Base-by-base conservation (phyloP, 192 early-diverging fungal species). In the Dissophora globulifera region DNA sequence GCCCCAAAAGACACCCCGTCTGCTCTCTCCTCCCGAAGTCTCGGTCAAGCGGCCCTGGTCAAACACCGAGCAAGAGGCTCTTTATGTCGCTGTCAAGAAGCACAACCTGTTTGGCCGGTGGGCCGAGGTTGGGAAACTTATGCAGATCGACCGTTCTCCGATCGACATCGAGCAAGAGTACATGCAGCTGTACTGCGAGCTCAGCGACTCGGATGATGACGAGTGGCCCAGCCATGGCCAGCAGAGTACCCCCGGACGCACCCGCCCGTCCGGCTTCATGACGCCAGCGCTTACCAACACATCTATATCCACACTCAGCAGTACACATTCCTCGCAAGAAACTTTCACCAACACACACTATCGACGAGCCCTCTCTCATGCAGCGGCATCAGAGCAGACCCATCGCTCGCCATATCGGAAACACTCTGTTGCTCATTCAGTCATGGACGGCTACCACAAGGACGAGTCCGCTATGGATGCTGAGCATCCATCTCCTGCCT, bases 141-240 rank as follows among this genome's bases (percentile, higher is more conserved):
- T 76, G 72, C 26, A 50, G 3, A 51, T 76, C 11, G 27, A 67
- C n/a, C 72, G 63, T 8, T 55, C 63, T 1, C 1, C 26, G 11
- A 31, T 50, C 11, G 72, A 76, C 47, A 76, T 76, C 65, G 72
- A 59, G 17, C 54, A 67, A 33, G 72, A 76, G 35, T 76, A 76
- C 52, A 67, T 56, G 52, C 72, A 64, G 0, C 58, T 76, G 30
- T 76, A 76, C 56, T 62, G 72, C 20, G 72, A 76, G 22, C 32
- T 76, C 23, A 42, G 50, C 0, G 72, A 67, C 25, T 61, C 62
- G 13, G 72, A 76, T 1, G 40, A 64, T 22, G 67, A 69, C 2
- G 42, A 50, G 12, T 59, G 57, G 67, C 23, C 47, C 26, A 32
- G 19, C 9, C 22, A 4, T 4, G n/a, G 22, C 1, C 27, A n/a